phyloP scores from a whole-genome alignment of 148 eudicot genomes.

The Hydrangea macrophylla region DNA sequence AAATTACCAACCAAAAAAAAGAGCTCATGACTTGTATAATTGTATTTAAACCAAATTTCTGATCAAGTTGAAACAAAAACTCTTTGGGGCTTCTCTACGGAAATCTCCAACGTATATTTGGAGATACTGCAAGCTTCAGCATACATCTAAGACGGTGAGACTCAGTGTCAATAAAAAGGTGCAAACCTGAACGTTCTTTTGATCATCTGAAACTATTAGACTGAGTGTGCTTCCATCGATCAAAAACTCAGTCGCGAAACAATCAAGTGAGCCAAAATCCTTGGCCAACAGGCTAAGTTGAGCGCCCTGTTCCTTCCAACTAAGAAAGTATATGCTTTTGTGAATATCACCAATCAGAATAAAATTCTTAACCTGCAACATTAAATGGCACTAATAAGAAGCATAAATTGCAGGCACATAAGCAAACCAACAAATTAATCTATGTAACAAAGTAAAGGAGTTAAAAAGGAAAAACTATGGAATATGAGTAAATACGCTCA shows the following conservation, averaged over 20 bases:
- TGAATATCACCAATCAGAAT: conserved; percentile 94
- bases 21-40: too few species aligned
- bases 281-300: conserved; percentile 87
- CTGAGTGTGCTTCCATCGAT: conserved; percentile 97
- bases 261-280: conserved; percentile 95
- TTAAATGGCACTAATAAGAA: conserved; percentile 8
- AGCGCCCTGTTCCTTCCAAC: conserved; percentile 98
- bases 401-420: background rate
- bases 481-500: background rate
- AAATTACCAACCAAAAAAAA: too few species aligned
- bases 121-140: too few species aligned
- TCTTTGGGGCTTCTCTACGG: background rate
- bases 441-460: background rate
- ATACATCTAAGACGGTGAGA: background rate
- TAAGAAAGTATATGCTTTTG: conserved; percentile 89
- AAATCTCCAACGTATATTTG: too few species aligned
- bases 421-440: too few species aligned
- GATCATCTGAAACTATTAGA: conserved; percentile 89
- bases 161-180: background rate
- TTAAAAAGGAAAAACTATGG: background rate
- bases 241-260: conserved; percentile 90
- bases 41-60: too few species aligned
- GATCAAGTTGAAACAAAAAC: background rate
- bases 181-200: conserved; percentile 91
- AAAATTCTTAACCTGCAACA: conserved; percentile 88